Evolutionary conservation across 768 basidiomycete genomes (phyloP), one percentile per base, ranked within the genome.

Genomic region (Porpolomopsis calyptriformis): DNA sequence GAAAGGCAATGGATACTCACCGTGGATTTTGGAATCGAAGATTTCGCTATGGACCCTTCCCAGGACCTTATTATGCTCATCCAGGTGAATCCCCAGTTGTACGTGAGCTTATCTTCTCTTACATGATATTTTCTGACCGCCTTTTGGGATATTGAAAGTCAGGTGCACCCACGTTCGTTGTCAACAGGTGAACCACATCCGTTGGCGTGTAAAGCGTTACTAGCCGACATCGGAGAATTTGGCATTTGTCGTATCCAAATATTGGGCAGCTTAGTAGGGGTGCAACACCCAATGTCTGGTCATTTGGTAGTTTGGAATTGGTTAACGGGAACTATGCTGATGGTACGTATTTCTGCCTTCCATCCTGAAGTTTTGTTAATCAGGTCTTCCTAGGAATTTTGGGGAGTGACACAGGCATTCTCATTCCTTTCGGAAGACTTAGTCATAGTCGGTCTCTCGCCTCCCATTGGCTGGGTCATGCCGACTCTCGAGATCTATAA

Each of bases 1-100:
- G 27, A 45, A 10, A 23, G 16, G 6, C 3, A 34, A 4, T 45
- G 43, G 43, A 36, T 11, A 8, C 19, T 36, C 34, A 16, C 33
- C 22, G 10, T 45, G 12, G 29, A 16, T 19, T 45, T 45, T 22
- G 34, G n/a, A n/a, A 20, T 34, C 7, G 3, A 22, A 9, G 43
- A 45, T 34, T 45, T 45, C 43, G 18, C 18, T 23, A 45, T 45
- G 11, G 43, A 45, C 22, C 26, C 43, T 31, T 33, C 29, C n/a
- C 43, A 45, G n/a, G 33, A 45, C 23, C 34, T 45, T 10, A 26
- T 45, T n/a, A 29, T 45, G 19, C 16, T 24, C 20, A 35, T 45
- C 18, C 16, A 33, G 29, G 3, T 3, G 29, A 31, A 31, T 31
- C 29, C 7, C 14, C 7, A 31, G 29, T 14, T 7, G 29, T 39